These are phyloP conservation scores for Colletotrichum gloeosporioides DNA, from an alignment of 2,329 filamentous ascomycete genomes.

Conservation along the genomic window DNA sequence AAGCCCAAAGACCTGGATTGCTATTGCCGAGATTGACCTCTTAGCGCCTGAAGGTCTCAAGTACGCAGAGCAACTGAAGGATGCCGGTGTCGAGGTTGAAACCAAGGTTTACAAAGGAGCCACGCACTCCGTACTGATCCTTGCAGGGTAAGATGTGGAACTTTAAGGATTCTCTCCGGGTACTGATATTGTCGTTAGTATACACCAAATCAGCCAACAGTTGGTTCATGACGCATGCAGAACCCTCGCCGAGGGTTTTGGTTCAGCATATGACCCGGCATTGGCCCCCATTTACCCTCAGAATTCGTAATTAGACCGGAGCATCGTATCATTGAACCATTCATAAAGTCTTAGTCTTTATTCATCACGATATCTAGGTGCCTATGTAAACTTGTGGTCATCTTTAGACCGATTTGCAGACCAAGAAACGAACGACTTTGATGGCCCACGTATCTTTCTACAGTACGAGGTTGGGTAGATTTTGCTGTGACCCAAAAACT, in stretches of 20 bases:
- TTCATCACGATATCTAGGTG: too few relatives aligned
- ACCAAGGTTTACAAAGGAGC: slow-evolving; percentile 1
- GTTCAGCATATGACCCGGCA: background rate
- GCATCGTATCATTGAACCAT: fast-evolving
- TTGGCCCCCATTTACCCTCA: background rate
- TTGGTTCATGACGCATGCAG: slow-evolving; percentile 2
- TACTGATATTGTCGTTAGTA: background rate
- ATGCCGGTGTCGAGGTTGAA: background rate
- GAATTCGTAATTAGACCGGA: background rate
- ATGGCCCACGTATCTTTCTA: too few relatives aligned
- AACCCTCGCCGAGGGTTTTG: background rate
- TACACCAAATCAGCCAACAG: background rate
- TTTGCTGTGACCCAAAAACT: too few relatives aligned
- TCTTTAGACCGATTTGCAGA: too few relatives aligned
- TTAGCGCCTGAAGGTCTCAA: slow-evolving; percentile 34
- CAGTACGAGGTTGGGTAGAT: too few relatives aligned
- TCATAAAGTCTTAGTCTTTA: background rate
- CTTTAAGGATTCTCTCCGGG: background rate
- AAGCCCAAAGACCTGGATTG: slow-evolving; percentile 35
- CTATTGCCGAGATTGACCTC: slow-evolving; percentile 36
- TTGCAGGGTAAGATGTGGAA: background rate
- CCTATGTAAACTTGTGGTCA: too few relatives aligned
- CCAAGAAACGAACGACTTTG: too few relatives aligned
- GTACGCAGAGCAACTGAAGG: slow-evolving; percentile 30
- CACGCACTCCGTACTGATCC: slow-evolving; percentile 8